These are phyloP conservation scores for Linnemannia elongata DNA, from an alignment of 192 early-diverging fungal species.

Conservation along the genomic window DNA sequence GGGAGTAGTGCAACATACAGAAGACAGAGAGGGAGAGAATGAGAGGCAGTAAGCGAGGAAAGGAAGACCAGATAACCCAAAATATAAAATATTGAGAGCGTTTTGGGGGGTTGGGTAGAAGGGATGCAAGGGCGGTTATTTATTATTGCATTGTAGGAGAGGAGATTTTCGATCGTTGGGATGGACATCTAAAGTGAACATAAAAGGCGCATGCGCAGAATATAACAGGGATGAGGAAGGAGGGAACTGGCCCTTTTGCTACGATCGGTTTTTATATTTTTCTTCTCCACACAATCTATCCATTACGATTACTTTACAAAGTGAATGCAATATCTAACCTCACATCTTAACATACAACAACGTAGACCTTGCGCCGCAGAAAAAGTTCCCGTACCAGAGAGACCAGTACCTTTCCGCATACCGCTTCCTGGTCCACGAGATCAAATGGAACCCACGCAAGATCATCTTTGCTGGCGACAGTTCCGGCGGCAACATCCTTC, in stretches of 20 bases:
- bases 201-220: background rate
- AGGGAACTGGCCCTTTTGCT: background rate
- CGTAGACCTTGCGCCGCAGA: slow-evolving; percentile 48
- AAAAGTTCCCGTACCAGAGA: slow-evolving; percentile 50
- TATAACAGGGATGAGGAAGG: background rate
- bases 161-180: background rate
- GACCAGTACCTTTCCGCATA: slow-evolving; percentile 51
- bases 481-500: slow-evolving; percentile 38
- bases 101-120: background rate
- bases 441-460: slow-evolving; percentile 53
- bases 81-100: slow-evolving; percentile 3
- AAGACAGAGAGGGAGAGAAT: background rate
- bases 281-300: background rate
- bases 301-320: background rate
- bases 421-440: slow-evolving; percentile 49
- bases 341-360: background rate
- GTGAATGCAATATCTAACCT: background rate
- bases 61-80: slow-evolving; percentile 6
- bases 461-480: slow-evolving; percentile 55
- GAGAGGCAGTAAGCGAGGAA: background rate
- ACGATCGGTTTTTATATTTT: background rate
- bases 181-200: slow-evolving; percentile 37
- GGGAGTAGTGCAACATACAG: background rate
- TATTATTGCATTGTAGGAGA: background rate
- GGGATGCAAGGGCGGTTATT: background rate